Base-by-base conservation (phyloP, 306 rosid genomes). In the Clitoria ternatea region DNA sequence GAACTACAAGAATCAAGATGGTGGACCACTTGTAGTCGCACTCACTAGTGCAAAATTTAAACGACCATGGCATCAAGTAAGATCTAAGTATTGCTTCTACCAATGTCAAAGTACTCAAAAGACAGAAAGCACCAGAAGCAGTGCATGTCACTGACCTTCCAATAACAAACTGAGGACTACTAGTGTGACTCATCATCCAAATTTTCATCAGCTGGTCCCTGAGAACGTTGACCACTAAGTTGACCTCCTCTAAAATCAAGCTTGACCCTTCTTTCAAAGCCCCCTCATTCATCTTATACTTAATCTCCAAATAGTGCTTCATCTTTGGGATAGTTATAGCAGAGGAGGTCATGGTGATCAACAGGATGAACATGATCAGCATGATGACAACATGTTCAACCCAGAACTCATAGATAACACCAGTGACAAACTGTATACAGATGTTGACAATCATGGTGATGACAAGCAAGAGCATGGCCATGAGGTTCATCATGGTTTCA, bases 171-270 rank as follows among this genome's bases (percentile, higher is more conserved):
- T 93, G 98, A 10, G 98, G 98, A 37, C 88, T 82, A 23, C 89
- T 75, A 0, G 96, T 90, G 54, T 90, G 88, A 54, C 93, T 86
- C 98, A 90, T 93, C 93, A 90, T 79, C 98, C 98, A 90, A 69
- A 77, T 73, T 48, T 78, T 88, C 84, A 74, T 77, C 48, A 93
- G 56, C 54, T 67, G 69, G 33, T 71, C 61, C 60, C 80, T 84
- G 8, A 84, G 67, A 13, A 10, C 81, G 37, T 77, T 42, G 2
- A 77, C 74, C 2, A 56, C 74, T 45, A 35, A 61, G 4, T 17
- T 23, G 2, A 18, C 47, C 12, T 57, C 63, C 33, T 14, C 24
- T 0, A 22, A 48, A 29, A 33, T 23, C 48, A 30, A 70, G 12
- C 27, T 26, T 30, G 74, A 20, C 26, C 44, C 1, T 48, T 93